Conservation (phyloP, 2,329 filamentous ascomycete species). For the Phaeomoniella chlamydospora region DNA sequence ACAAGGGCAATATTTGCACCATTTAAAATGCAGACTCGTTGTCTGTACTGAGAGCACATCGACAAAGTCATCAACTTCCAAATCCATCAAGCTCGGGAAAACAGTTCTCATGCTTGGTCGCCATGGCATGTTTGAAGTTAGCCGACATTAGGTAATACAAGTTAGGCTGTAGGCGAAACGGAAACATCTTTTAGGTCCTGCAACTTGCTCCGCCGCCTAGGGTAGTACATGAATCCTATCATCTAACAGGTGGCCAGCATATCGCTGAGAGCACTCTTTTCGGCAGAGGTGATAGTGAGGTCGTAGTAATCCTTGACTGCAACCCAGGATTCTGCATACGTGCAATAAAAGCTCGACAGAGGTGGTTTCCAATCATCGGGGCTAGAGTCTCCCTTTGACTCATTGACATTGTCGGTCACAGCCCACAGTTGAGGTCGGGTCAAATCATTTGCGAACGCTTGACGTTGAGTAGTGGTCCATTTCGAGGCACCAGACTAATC, state of each 20-base stretch:
- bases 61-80: too few relatives aligned
- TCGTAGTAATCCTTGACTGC: conserved; percentile 61
- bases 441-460: conserved; percentile 64
- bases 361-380: conserved; percentile 68
- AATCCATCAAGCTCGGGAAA: too few relatives aligned
- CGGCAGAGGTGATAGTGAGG: conserved; percentile 53
- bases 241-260: conserved; percentile 53
- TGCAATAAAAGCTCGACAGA: conserved; percentile 47
- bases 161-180: too few relatives aligned
- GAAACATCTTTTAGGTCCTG: too few relatives aligned
- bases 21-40: too few relatives aligned
- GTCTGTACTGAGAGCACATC: too few relatives aligned
- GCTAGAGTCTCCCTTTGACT: conserved; percentile 55
- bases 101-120: too few relatives aligned
- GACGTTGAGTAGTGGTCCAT: conserved; percentile 56
- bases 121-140: too few relatives aligned
- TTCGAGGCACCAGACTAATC: conserved; percentile 50
- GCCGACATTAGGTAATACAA: too few relatives aligned
- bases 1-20: too few relatives aligned
- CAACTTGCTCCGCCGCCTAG: too few relatives aligned
- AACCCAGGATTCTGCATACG: conserved; percentile 63
- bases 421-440: conserved; percentile 62
- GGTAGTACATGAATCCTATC: too few relatives aligned
- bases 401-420: conserved; percentile 65
- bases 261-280: conserved; percentile 51